Evolutionary conservation across 176 grass and related monocot species (phyloP).

Genomic region (sorghum (Sorghum bicolor)): DNA sequence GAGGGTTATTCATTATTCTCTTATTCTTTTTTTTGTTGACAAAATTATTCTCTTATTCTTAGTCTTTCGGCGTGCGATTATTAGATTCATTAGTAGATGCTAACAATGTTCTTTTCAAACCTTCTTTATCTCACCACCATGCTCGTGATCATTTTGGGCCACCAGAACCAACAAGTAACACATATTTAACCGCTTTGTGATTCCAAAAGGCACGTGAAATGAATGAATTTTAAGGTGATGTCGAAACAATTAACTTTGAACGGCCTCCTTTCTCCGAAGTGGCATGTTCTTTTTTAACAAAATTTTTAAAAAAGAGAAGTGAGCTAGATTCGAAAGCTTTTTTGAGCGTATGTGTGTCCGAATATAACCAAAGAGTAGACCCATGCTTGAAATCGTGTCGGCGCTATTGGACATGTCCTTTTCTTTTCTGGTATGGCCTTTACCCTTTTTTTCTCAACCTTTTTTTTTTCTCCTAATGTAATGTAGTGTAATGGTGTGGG

Average conservation of each 20-base stretch:
- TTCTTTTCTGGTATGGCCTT: neutral
- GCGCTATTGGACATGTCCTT: neutral
- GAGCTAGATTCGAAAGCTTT: neutral
- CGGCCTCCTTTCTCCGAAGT: neutral
- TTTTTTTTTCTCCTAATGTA: neutral
- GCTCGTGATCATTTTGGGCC: neutral
- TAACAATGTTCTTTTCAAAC: neutral
- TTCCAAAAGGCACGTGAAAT: neutral
- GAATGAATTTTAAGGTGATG: neutral
- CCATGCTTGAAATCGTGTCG: slow-evolving; percentile 13
- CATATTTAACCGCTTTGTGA: neutral
- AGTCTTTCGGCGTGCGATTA: neutral
- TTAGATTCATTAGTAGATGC: neutral
- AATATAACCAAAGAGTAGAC: neutral
- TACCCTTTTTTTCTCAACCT: neutral
- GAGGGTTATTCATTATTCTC: neutral
- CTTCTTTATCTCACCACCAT: neutral
- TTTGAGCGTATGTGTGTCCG: neutral
- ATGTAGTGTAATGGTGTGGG: neutral
- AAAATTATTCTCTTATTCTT: neutral
- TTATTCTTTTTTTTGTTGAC: too few relatives aligned
- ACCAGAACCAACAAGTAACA: neutral
- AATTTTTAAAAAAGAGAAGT: neutral
- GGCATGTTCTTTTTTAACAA: neutral
- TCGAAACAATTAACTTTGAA: neutral